Base-by-base conservation (phyloP, 139 green algal species). In the Desmodesmus armatus region DNA sequence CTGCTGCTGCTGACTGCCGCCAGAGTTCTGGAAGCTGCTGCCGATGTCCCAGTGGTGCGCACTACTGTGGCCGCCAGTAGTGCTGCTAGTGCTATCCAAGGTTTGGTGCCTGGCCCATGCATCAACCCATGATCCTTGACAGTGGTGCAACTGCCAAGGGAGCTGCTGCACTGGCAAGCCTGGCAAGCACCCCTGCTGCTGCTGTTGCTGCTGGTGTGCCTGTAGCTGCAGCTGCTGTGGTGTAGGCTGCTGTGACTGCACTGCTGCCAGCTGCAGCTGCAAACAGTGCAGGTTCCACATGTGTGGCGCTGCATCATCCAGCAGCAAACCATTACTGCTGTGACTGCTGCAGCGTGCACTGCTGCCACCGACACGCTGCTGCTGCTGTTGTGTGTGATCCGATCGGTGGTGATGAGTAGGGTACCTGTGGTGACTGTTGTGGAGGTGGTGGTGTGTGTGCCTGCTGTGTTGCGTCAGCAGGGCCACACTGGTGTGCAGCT, bases 51-150 rank as follows among this genome's bases (percentile, higher is more conserved):
- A n/a, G n/a, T n/a, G n/a, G n/a, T n/a, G n/a, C n/a, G n/a, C n/a
- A n/a, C n/a, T n/a, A n/a, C n/a, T n/a, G n/a, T n/a, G n/a, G n/a
- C n/a, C n/a, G n/a, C n/a, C n/a, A n/a, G n/a, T n/a, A 31, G 11
- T 72, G 63, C 9, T 72, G 29, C 40, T 43, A 4, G 29, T 41
- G 29, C 17, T 25, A 17, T 43, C 47, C 7, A 13, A 31, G 40
- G 63, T 17, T 41, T 72, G 63, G 27, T 72, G 67, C 67, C 49
- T n/a, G n/a, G n/a, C n/a, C n/a, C n/a, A n/a, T n/a, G n/a, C n/a
- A n/a, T n/a, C 29, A 9, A 43, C 67, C 21, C 13, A 77, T 23
- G 25, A 31, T 5, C 15, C 33, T n/a, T 33, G 43, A 11, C 33
- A 75, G 58, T 21, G 60, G 23, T n/a, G 77, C 49, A 43, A 35